Base-by-base conservation (phyloP, 805 yeast genomes). In the Candida dendrica region DNA sequence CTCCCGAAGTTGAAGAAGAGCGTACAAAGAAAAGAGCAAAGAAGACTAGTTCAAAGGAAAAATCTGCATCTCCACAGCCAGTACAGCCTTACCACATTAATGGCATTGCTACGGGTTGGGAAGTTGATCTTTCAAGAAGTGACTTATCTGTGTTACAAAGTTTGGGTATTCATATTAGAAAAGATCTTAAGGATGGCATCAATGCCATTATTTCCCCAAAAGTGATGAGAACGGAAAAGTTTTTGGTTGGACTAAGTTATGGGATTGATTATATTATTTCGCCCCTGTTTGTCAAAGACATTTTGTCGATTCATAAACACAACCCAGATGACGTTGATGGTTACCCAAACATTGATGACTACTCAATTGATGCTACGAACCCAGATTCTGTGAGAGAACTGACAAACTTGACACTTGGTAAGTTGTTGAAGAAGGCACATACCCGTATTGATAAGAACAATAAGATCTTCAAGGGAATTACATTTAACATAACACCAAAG, bases 201-300 rank as follows among this genome's bases (percentile, higher is more conserved):
- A 75, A 77, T 51, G 61, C 76, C 0, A 62, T 84, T 10, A 75
- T 90, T 10, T 90, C 97, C 0, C 96, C 97, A 1, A 78, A 78
- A 46, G 70, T 84, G n/a, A 57, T 84, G 51, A 69, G 97, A 49
- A 91, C 98, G 0, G 95, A 84, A 44, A 93, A 91, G 62, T 90
- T 91, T 53, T 68, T 91, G 41, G 73, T 75, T 35, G 78, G 89
- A 17, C 63, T 89, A 39, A 76, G 88, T 40, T 68, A 68, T 34
- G 78, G 69, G 38, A 45, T 68, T 9, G 60, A 64, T n/a, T 61
- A 66, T 41, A 73, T 80, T 3, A 49, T 84, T 1, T 73, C 76
- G 27, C 86, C 89, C 0, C 54, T 61, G 3, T 81, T 78, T 45
- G 44, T 81, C 2, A 61, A 61, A 2, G 77, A 74, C 34, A 64